These are phyloP conservation scores for Phaeosphaeria sp. DNA, from an alignment of 2,329 filamentous ascomycete species.

Conservation along the genomic window DNA sequence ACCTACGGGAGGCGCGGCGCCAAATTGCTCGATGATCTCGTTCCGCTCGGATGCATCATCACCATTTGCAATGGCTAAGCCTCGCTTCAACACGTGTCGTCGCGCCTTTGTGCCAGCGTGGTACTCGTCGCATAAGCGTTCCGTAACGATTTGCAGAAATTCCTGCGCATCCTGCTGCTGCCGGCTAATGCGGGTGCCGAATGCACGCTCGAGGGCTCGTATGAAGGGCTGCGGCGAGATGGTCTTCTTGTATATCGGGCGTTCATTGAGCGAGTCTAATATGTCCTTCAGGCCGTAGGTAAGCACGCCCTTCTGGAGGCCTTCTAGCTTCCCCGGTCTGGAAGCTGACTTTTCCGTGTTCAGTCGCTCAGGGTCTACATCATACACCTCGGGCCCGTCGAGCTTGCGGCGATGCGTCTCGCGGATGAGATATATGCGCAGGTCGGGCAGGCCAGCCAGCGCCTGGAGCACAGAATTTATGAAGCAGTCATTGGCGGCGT, in stretches of 20 bases:
- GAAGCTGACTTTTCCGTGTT: slow-evolving; percentile 50
- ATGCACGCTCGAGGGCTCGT: slow-evolving; percentile 80
- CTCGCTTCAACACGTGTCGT: slow-evolving; percentile 56
- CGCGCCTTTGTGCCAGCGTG: slow-evolving; percentile 81
- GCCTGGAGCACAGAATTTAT: slow-evolving; percentile 97
- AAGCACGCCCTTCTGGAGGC: slow-evolving; percentile 80
- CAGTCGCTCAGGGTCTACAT: slow-evolving; percentile 60
- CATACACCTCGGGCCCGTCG: slow-evolving; percentile 79
- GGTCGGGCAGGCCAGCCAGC: slow-evolving; percentile 85
- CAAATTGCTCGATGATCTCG: slow-evolving; percentile 37
- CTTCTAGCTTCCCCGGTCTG: slow-evolving; percentile 59
- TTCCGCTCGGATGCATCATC: slow-evolving; percentile 25
- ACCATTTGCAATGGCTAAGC: slow-evolving; percentile 22
- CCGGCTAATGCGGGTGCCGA: slow-evolving; percentile 86
- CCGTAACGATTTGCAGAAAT: slow-evolving; percentile 91
- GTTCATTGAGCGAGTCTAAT: slow-evolving; percentile 88
- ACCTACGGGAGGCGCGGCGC: slow-evolving; percentile 21
- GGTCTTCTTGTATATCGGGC: slow-evolving; percentile 91
- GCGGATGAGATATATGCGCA: slow-evolving; percentile 89
- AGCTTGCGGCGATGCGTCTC: slow-evolving; percentile 85
- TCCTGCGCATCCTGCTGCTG: slow-evolving; percentile 98
- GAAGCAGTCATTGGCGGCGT: slow-evolving; percentile 82
- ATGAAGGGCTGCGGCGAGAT: slow-evolving; percentile 90
- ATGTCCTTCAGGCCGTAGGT: slow-evolving; percentile 91
- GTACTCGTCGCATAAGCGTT: slow-evolving; percentile 93